Conservation (phyloP, 805 yeast genomes). For the Ogataea methylovora region DNA sequence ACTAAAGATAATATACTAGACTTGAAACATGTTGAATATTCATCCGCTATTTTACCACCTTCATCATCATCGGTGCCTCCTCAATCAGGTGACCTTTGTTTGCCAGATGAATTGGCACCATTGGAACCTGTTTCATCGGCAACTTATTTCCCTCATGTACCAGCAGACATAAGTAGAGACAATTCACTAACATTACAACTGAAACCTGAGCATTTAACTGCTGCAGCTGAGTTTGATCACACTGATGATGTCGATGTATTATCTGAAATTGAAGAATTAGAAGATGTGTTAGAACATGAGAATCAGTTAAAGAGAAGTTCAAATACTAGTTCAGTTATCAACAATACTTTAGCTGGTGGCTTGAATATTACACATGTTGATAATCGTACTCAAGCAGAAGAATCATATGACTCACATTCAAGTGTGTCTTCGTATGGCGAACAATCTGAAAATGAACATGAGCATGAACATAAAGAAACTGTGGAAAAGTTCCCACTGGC, state of each 20-base stretch:
- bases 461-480: conserved; percentile 3
- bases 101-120: conserved; percentile 12
- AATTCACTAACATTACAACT: no score
- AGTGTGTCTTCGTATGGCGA: conserved; percentile 15
- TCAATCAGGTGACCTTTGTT: no score
- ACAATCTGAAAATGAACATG: conserved; percentile 16
- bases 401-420: background rate
- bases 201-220: conserved; percentile 37
- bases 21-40: no score
- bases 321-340: no score
- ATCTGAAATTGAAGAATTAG: conserved; percentile 18
- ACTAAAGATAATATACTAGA: no score
- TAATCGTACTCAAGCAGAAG: background rate
- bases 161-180: conserved; percentile 26
- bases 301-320: background rate
- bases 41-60: background rate
- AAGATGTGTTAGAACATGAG: conserved; percentile 15
- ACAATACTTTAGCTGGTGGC: no score
- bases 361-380: background rate
- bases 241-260: conserved; percentile 13
- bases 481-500: conserved; percentile 55
- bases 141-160: conserved; percentile 62
- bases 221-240: conserved; percentile 41
- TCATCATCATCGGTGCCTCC: background rate
- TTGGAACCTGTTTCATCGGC: conserved; percentile 64